Evolutionary conservation across 2,329 filamentous ascomycete genomes (phyloP).

Genomic region (Fusarium mundagurra): DNA sequence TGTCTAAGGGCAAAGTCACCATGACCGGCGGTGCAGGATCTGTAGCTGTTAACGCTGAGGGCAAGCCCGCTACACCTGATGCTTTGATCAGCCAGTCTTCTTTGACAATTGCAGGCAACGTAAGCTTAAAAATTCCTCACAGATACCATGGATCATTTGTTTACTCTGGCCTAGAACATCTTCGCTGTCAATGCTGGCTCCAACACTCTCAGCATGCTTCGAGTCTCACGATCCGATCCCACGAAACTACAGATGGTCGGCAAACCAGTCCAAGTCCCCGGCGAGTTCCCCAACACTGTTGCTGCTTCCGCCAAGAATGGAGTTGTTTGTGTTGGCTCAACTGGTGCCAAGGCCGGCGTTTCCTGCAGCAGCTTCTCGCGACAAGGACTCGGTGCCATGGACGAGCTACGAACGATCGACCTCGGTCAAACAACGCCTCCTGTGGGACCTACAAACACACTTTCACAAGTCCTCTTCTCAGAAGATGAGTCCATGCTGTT

Average conservation of each 20-base stretch:
- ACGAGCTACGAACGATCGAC: slow-evolving; percentile 57
- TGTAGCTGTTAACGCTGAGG: slow-evolving; percentile 51
- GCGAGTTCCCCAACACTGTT: slow-evolving; percentile 64
- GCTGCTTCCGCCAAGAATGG: slow-evolving; percentile 55
- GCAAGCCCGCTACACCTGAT: slow-evolving; percentile 57
- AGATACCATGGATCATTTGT: fast-evolving
- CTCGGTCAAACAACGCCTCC: slow-evolving; percentile 68
- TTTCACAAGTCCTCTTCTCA: slow-evolving; percentile 70
- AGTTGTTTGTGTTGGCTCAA: slow-evolving; percentile 58
- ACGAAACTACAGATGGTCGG: slow-evolving; percentile 57
- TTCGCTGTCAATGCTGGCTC: slow-evolving; percentile 65
- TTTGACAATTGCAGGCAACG: slow-evolving; percentile 60
- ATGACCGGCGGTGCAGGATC: slow-evolving; percentile 60
- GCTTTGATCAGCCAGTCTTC: slow-evolving; percentile 61
- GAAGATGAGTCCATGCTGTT: slow-evolving; percentile 61
- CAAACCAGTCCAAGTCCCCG: slow-evolving; percentile 54
- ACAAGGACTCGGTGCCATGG: slow-evolving; percentile 54
- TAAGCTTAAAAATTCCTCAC: slow-evolving; percentile 38
- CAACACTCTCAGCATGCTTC: slow-evolving; percentile 62
- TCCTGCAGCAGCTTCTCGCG: slow-evolving; percentile 54
- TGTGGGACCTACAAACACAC: slow-evolving; percentile 64
- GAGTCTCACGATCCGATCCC: slow-evolving; percentile 53
- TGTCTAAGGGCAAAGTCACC: slow-evolving; percentile 55
- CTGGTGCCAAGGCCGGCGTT: slow-evolving; percentile 56
- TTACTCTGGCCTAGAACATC: slow-evolving; percentile 50